Percentiles rank a stretch among this genome's conserved stretches.
Evolutionary conservation across 805 yeast genomes (phyloP).

Genomic region (Ogataea pini): DNA sequence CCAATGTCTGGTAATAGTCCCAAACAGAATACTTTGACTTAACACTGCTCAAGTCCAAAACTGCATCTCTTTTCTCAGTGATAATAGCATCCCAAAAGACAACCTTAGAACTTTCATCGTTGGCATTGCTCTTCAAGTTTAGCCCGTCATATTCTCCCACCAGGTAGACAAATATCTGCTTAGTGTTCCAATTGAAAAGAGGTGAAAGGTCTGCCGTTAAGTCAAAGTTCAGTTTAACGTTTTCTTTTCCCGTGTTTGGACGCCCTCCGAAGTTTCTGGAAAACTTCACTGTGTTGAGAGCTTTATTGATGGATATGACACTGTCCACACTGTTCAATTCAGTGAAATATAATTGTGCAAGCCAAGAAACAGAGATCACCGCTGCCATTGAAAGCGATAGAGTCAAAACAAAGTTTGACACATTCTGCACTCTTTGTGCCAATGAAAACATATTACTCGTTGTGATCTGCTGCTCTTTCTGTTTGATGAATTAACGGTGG

Average conservation of each 20-base stretch:
- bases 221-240: slow-evolving; percentile 70
- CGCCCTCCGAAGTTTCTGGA: slow-evolving; percentile 54
- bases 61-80: slow-evolving; percentile 56
- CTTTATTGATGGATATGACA: slow-evolving; percentile 19
- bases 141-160: slow-evolving; percentile 75
- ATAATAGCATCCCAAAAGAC: slow-evolving; percentile 92
- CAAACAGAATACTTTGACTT: slow-evolving; percentile 82
- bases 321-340: slow-evolving; percentile 46
- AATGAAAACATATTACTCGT: slow-evolving; percentile 22
- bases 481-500: neutral
- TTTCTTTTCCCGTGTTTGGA: slow-evolving; percentile 71
- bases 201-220: slow-evolving; percentile 72
- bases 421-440: slow-evolving; percentile 42
- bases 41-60: slow-evolving; percentile 48
- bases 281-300: slow-evolving; percentile 25
- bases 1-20: slow-evolving; percentile 69
- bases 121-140: slow-evolving; percentile 35
- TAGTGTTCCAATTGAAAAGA: slow-evolving; percentile 94
- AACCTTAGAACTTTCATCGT: slow-evolving; percentile 47
- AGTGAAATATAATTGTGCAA: slow-evolving; percentile 46
- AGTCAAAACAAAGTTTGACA: slow-evolving; percentile 56
- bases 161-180: slow-evolving; percentile 89
- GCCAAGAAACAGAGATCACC: slow-evolving; percentile 49
- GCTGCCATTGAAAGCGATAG: slow-evolving; percentile 48
- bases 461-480: neutral